These are phyloP conservation scores for Carallia brachiata DNA, from an alignment of 345 rosid species.

Conservation along the genomic window DNA sequence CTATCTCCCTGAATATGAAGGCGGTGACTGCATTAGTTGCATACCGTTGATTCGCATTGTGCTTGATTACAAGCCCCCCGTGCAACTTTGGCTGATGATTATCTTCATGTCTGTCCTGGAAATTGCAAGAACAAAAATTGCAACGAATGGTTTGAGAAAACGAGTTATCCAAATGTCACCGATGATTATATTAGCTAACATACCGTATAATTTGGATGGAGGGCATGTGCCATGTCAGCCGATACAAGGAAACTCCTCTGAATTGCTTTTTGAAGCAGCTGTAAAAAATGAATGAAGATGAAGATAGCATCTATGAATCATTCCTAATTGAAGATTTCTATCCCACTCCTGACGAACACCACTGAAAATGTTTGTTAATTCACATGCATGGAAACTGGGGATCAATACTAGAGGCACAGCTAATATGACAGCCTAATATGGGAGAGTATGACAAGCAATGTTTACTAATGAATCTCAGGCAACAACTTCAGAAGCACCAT, in stretches of 20 bases:
- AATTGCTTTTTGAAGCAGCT: conserved; percentile 81
- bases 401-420: not conserved
- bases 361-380: not conserved
- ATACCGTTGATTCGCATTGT: conserved; percentile 94
- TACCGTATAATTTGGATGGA: conserved; percentile 93
- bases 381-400: not conserved
- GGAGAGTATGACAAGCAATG: not conserved
- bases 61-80: conserved; percentile 97
- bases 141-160: conserved; percentile 8
- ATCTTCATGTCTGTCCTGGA: conserved; percentile 94
- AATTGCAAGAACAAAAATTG: conserved; percentile 14
- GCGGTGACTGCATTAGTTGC: conserved; percentile 93
- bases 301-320: not conserved
- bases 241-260: conserved; percentile 89
- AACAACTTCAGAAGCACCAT: not conserved
- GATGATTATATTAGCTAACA: not conserved
- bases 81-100: conserved; percentile 96
- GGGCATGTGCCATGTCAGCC: conserved; percentile 98
- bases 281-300: conserved; percentile 21
- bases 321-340: not conserved
- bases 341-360: not conserved
- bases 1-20: conserved; percentile 82
- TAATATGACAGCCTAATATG: not conserved
- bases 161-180: conserved; percentile 10
- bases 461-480: not conserved